phyloP scores from a whole-genome alignment of 2,329 filamentous ascomycete genomes.

The Fusarium torreyae region DNA sequence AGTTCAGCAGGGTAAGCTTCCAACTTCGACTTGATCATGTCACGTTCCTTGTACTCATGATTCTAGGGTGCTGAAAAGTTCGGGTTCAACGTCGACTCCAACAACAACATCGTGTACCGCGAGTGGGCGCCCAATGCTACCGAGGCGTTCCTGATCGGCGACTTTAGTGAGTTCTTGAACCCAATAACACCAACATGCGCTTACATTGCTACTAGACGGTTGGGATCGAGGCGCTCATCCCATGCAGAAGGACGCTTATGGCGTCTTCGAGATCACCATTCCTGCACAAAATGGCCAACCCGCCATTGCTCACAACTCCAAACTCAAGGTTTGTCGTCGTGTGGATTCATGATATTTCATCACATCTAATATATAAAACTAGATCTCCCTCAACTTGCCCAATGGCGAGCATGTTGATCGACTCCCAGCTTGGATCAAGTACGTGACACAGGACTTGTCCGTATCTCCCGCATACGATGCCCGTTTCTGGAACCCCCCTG shows the following conservation, averaged over 20 bases:
- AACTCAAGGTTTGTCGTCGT: slow-evolving; percentile 81
- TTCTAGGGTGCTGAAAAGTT: slow-evolving; percentile 85
- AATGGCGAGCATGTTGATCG: slow-evolving; percentile 87
- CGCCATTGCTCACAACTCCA: slow-evolving; percentile 92
- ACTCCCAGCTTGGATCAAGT: slow-evolving; percentile 96
- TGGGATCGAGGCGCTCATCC: slow-evolving; percentile 88
- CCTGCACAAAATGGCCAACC: slow-evolving; percentile 81
- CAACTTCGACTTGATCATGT: not conserved
- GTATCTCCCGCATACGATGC: slow-evolving; percentile 96
- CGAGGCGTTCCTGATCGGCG: slow-evolving; percentile 88
- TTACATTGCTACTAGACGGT: slow-evolving; percentile 71
- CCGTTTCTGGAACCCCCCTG: slow-evolving; percentile 95
- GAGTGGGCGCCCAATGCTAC: slow-evolving; percentile 97
- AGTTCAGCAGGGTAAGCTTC: slow-evolving; percentile 83
- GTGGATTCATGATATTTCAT: not conserved
- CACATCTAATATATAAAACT: slow-evolving; percentile 22
- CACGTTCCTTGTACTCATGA: slow-evolving; percentile 16
- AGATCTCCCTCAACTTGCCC: slow-evolving; percentile 89
- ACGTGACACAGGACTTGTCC: slow-evolving; percentile 92
- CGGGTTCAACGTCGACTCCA: slow-evolving; percentile 84
- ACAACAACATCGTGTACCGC: slow-evolving; percentile 90
- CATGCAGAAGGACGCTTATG: slow-evolving; percentile 89
- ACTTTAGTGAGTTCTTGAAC: slow-evolving; percentile 80
- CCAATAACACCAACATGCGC: slow-evolving; percentile 18
- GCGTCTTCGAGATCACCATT: slow-evolving; percentile 87